Conservation (phyloP, 768 basidiomycete species). For the Rubroboletus pulcherrimus region DNA sequence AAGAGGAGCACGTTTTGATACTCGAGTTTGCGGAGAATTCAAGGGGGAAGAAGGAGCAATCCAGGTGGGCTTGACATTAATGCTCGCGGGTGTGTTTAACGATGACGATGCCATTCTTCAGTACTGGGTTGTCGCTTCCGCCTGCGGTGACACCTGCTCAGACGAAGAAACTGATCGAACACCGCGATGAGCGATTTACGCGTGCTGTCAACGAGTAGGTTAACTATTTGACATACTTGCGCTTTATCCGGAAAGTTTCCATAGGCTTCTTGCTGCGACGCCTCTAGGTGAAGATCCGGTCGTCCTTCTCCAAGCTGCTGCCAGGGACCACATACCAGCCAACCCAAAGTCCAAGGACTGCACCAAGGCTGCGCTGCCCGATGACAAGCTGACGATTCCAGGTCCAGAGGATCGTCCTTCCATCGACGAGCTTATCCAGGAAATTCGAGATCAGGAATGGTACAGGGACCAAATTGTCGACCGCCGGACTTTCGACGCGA, state of each 20-base stretch:
- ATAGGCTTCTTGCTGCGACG: constrained; percentile 58
- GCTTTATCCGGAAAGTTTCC: neutral
- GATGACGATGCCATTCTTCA: constrained; percentile 5
- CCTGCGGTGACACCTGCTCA: constrained; percentile 50
- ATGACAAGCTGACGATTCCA: constrained; percentile 7
- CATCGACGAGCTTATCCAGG: constrained; percentile 35
- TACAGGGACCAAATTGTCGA: constrained; percentile 68
- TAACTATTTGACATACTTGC: neutral
- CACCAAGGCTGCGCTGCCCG: neutral
- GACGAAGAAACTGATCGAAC: constrained; percentile 67
- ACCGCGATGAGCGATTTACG: constrained; percentile 60
- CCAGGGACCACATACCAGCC: constrained; percentile 66
- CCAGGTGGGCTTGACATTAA: constrained; percentile 20
- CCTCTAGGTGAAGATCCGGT: constrained; percentile 56
- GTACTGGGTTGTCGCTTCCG: constrained; percentile 18
- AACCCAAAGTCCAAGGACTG: constrained; percentile 39
- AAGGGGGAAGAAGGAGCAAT: constrained; percentile 29
- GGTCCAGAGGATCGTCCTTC: constrained; percentile 51
- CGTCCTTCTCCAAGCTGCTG: constrained; percentile 59
- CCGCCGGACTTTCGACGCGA: constrained; percentile 50
- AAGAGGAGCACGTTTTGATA: constrained; percentile 48
- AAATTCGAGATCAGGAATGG: constrained; percentile 46
- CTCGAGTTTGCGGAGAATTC: constrained; percentile 50
- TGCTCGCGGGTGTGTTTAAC: neutral
- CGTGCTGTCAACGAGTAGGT: constrained; percentile 67